These are phyloP conservation scores for Aspergillus olivimuriae DNA, from an alignment of 495 filamentous ascomycete species.

Conservation along the genomic window DNA sequence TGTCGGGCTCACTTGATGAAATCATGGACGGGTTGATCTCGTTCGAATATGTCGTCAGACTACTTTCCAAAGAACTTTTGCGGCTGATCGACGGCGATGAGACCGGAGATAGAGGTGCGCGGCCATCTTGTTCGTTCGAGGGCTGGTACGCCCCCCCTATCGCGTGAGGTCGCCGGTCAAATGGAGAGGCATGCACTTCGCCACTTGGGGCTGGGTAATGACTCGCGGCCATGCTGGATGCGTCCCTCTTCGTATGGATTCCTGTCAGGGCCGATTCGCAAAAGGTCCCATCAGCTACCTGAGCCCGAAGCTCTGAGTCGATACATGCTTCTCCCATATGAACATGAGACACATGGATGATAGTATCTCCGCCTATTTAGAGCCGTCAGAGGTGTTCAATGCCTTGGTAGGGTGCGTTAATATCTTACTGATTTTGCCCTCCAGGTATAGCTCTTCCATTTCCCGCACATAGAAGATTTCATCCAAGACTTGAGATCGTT, in stretches of 20 bases:
- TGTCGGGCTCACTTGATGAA: conserved; percentile 4
- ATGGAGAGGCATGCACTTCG: not conserved
- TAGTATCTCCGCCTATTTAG: conserved; percentile 15
- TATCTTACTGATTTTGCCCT: conserved; percentile 54
- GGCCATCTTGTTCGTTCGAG: conserved; percentile 3
- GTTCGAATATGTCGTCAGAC: conserved; percentile 10
- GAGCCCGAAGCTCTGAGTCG: conserved; percentile 6
- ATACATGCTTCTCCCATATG: conserved; percentile 14
- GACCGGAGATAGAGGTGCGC: conserved; percentile 13
- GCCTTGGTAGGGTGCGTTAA: not conserved
- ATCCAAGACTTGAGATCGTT: conserved; percentile 41
- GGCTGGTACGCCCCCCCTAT: conserved; percentile 1
- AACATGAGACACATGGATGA: conserved; percentile 19
- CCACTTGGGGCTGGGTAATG: not conserved
- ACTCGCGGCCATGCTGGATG: conserved; percentile 19
- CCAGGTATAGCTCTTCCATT: conserved; percentile 53
- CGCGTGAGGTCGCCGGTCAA: not conserved
- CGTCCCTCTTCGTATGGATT: conserved; percentile 1
- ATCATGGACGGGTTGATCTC: conserved; percentile 12
- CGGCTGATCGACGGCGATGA: conserved; percentile 13
- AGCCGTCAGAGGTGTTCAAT: not conserved
- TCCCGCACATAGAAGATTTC: conserved; percentile 64
- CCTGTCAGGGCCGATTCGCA: not conserved
- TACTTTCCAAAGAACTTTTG: conserved; percentile 15
- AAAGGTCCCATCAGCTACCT: not conserved